Percentiles rank a stretch among this genome's conserved stretches.
phyloP scores from a whole-genome alignment of 306 rosid species.

The Castanea mollissima region DNA sequence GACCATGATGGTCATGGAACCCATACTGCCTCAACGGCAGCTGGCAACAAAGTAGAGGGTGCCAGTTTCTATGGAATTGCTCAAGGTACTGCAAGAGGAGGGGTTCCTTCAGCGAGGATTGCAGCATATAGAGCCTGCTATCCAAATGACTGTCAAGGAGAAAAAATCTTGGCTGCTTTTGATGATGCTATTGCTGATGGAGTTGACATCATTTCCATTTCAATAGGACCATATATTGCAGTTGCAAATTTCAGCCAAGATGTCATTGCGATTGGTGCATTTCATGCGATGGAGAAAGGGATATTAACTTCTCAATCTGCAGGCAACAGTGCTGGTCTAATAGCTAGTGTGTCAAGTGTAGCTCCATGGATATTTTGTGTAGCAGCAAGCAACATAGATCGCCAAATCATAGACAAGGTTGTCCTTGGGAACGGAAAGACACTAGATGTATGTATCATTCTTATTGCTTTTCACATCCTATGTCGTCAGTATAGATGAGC shows the following conservation, averaged over 20 bases:
- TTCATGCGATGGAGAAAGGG: slow-evolving; percentile 43
- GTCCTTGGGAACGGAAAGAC: slow-evolving; percentile 39
- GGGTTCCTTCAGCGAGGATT: slow-evolving; percentile 24
- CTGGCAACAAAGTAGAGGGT: slow-evolving; percentile 10
- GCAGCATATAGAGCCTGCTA: slow-evolving; percentile 14
- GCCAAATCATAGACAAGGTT: slow-evolving; percentile 21
- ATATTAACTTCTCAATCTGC: slow-evolving; percentile 37
- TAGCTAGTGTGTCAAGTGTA: background rate
- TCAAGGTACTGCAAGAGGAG: slow-evolving; percentile 24
- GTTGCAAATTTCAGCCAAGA: background rate
- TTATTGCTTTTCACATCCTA: background rate
- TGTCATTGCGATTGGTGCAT: slow-evolving; percentile 39
- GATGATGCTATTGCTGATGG: slow-evolving; percentile 56
- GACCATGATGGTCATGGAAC: slow-evolving; percentile 28
- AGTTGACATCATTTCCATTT: slow-evolving; percentile 32
- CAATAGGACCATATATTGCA: background rate
- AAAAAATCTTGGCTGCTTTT: slow-evolving; percentile 22
- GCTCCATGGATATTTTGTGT: slow-evolving; percentile 50
- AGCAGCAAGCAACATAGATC: slow-evolving; percentile 41
- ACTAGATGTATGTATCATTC: slow-evolving; percentile 3
- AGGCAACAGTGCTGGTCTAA: slow-evolving; percentile 36
- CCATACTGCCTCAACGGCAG: slow-evolving; percentile 21
- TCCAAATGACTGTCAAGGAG: background rate
- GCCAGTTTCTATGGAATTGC: slow-evolving; percentile 17
- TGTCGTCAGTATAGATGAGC: background rate